Evolutionary conservation across 192 early-diverging fungal species (phyloP).

Genomic region (Gigaspora rosea): DNA sequence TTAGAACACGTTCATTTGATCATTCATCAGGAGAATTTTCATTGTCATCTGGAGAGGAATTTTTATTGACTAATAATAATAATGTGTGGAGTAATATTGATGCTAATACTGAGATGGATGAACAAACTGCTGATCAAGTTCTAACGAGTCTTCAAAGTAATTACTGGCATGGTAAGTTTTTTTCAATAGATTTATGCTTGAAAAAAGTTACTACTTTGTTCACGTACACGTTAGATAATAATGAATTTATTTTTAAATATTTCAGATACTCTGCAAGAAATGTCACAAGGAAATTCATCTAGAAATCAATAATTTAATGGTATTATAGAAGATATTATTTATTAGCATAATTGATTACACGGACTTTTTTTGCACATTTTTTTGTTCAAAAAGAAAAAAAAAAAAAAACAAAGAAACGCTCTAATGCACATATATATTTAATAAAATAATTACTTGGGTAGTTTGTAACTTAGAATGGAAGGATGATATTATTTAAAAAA

Average conservation of each 20-base stretch:
- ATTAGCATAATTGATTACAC: background rate
- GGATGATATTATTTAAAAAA: no score
- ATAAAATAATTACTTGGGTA: no score
- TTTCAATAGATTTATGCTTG: background rate
- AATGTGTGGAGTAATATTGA: background rate
- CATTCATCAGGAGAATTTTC: background rate
- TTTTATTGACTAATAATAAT: background rate
- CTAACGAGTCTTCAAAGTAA: constrained; percentile 27
- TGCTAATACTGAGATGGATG: constrained; percentile 35
- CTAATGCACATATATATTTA: no score
- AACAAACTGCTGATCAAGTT: constrained; percentile 32
- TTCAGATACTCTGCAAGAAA: constrained; percentile 25
- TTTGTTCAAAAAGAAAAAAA: no score
- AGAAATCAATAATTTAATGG: background rate
- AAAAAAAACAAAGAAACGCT: no score
- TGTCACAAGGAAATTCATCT: background rate
- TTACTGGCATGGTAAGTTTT: constrained; percentile 34
- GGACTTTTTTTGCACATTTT: background rate
- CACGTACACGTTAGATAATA: background rate
- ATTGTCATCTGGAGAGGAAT: background rate
- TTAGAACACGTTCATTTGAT: background rate
- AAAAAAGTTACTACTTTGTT: background rate
- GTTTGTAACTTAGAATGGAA: no score
- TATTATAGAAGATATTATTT: background rate
- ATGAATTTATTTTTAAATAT: background rate